Evolutionary conservation across 306 rosid species (phyloP).

Genomic region (Lathyrus sativus): DNA sequence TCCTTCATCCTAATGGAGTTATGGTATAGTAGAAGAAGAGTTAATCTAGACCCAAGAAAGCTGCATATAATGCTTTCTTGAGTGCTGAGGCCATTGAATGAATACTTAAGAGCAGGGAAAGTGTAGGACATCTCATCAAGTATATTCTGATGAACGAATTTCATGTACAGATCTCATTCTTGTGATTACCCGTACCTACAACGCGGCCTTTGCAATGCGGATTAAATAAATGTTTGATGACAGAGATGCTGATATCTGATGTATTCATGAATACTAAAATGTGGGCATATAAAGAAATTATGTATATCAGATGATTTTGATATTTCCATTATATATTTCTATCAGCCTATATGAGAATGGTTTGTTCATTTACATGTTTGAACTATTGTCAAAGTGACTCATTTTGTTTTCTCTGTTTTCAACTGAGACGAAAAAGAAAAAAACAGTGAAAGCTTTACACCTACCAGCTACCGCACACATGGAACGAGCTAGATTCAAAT

Average conservation of each 20-base stretch:
- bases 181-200: constrained; percentile 41
- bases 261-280: constrained; percentile 33
- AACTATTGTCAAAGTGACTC: background rate
- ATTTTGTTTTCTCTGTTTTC: constrained; percentile 2
- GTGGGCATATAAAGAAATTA: constrained; percentile 3
- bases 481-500: background rate
- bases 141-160: constrained; percentile 37
- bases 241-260: constrained; percentile 47
- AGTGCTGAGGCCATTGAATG: constrained; percentile 47
- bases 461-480: background rate
- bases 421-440: background rate
- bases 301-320: constrained; percentile 31
- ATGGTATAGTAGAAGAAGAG: constrained; percentile 47
- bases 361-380: constrained; percentile 23
- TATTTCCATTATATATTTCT: constrained; percentile 20
- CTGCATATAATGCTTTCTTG: constrained; percentile 41
- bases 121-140: constrained; percentile 36
- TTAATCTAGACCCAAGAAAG: constrained; percentile 39
- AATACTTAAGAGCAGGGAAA: constrained; percentile 41
- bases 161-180: constrained; percentile 28
- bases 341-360: constrained; percentile 20
- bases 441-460: background rate
- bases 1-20: constrained; percentile 45
- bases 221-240: constrained; percentile 43
- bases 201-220: constrained; percentile 50